These are phyloP conservation scores for Candida hungchunana DNA, from an alignment of 805 yeast genomes.

Conservation along the genomic window DNA sequence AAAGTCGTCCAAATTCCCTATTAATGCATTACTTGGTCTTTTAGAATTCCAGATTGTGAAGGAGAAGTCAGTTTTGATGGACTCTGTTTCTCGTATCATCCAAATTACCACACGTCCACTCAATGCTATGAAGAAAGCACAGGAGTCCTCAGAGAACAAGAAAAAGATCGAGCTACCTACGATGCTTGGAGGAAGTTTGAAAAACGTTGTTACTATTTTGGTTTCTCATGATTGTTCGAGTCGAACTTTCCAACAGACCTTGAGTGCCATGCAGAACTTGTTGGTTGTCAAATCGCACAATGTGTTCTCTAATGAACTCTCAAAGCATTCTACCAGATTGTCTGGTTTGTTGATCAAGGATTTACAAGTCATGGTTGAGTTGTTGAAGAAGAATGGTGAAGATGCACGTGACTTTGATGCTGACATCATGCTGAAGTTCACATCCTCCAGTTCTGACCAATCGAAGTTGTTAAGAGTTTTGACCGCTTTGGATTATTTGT, in stretches of 20 bases:
- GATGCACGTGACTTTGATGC: conserved; percentile 46
- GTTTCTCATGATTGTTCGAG: conserved; percentile 82
- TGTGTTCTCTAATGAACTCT: conserved; percentile 63
- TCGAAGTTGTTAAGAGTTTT: conserved; percentile 80
- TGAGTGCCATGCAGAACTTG: conserved; percentile 75
- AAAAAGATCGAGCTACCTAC: conserved; percentile 47
- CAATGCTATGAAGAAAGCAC: conserved; percentile 44
- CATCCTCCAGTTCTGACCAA: conserved; percentile 80
- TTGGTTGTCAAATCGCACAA: conserved; percentile 57
- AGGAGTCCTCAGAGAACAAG: conserved; percentile 23
- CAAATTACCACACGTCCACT: conserved; percentile 77
- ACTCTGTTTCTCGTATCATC: conserved; percentile 65
- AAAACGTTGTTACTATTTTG: conserved; percentile 60
- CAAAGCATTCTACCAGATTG: conserved; percentile 56
- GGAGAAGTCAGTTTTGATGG: conserved; percentile 74
- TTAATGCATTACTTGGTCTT: conserved; percentile 61
- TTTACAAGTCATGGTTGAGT: conserved; percentile 31
- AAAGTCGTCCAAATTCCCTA: conserved; percentile 58
- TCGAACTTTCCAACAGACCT: conserved; percentile 77
- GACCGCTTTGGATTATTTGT: conserved; percentile 83
- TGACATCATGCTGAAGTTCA: conserved; percentile 59
- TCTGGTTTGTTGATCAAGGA: conserved; percentile 54
- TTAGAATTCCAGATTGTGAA: conserved; percentile 60
- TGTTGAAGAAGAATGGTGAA: conserved; percentile 8
- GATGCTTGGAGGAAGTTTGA: conserved; percentile 59